These are phyloP conservation scores for Puccinellia tenuiflora DNA, from an alignment of 176 grass and related monocot species.

Conservation along the genomic window DNA sequence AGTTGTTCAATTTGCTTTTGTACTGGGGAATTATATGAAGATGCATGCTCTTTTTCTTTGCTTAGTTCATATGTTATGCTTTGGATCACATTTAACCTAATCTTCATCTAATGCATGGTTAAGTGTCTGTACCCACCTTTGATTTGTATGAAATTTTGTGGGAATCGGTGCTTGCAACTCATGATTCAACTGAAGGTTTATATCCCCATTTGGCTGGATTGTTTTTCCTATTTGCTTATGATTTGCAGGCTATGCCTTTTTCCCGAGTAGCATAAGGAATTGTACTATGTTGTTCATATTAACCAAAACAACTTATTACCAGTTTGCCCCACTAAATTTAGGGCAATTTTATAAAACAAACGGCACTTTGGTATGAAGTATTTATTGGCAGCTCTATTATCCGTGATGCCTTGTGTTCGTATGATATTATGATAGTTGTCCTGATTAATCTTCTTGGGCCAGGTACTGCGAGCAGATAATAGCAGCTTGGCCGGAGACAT, in stretches of 20 bases:
- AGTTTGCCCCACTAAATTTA: constrained; percentile 6
- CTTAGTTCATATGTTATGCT: neutral
- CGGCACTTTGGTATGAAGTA: neutral
- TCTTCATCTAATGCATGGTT: neutral
- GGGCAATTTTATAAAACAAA: constrained; percentile 1
- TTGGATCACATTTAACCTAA: neutral
- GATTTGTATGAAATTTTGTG: neutral
- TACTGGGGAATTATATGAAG: neutral
- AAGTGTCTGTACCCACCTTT: neutral
- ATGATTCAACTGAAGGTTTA: neutral
- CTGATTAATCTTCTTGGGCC: constrained; percentile 15
- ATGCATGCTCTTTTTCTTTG: neutral
- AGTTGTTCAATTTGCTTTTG: constrained; percentile 21
- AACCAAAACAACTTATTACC: neutral
- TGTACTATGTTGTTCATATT: neutral
- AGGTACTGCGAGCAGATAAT: constrained; percentile 96
- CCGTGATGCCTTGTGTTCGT: neutral
- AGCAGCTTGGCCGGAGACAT: constrained; percentile 92
- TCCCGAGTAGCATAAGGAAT: neutral
- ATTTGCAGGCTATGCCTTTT: neutral
- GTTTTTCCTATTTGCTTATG: neutral
- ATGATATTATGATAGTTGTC: neutral
- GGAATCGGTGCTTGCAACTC: neutral
- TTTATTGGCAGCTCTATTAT: neutral
- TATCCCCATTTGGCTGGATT: constrained; percentile 12